Percentiles rank a stretch among this genome's conserved stretches.
Evolutionary conservation across 331 rosid species (phyloP).

Genomic region (Malus hybrid): DNA sequence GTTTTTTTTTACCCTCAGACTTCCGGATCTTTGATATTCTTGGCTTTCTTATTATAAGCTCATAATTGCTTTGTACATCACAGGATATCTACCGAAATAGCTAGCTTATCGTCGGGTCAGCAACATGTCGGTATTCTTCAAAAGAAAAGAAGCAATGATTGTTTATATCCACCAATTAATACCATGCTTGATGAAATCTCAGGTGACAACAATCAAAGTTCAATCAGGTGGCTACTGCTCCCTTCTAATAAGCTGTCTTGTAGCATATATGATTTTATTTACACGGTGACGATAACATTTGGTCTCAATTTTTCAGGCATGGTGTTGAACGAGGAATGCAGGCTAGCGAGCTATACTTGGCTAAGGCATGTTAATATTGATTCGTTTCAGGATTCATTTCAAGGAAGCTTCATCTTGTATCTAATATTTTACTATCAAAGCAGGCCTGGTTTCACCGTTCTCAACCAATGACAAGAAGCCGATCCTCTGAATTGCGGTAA

Average conservation of each 20-base stretch:
- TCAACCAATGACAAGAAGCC: constrained; percentile 94
- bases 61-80: constrained; percentile 5
- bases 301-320: constrained; percentile 50
- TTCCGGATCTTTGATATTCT: not conserved
- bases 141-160: constrained; percentile 58
- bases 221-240: constrained; percentile 46
- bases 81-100: constrained; percentile 81
- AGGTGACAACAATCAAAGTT: constrained; percentile 36
- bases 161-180: constrained; percentile 37
- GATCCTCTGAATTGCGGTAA: constrained; percentile 92
- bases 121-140: constrained; percentile 49
- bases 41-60: not conserved
- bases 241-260: constrained; percentile 9
- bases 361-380: constrained; percentile 52
- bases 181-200: constrained; percentile 40
- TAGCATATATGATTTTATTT: not conserved
- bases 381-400: constrained; percentile 9
- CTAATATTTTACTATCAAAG: constrained; percentile 20
- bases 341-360: constrained; percentile 60
- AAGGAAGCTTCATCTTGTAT: constrained; percentile 17
- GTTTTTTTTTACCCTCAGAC: not conserved
- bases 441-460: constrained; percentile 97
- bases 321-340: constrained; percentile 61
- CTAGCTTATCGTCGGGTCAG: constrained; percentile 51
- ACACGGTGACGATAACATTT: not conserved